Evolutionary conservation across 768 basidiomycete species (phyloP), one percentile per base, ranked within the genome.

Genomic region (Ephemerocybe angulata): DNA sequence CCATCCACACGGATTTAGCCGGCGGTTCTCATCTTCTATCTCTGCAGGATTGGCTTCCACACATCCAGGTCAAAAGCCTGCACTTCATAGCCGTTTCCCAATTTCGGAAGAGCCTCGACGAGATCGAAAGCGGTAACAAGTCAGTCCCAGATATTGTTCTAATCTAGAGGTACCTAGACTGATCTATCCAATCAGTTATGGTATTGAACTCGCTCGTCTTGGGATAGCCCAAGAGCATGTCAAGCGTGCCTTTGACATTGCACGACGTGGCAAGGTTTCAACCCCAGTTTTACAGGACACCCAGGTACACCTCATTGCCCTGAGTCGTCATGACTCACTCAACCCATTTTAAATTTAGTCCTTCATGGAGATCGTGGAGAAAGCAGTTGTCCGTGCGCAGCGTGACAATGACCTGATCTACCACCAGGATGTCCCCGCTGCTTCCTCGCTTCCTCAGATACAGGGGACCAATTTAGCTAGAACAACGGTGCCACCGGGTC

Each of bases 381-480:
- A 80, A 50, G 81, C 84, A 53, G 68, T 89, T 30, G 70, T 75
- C 3, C 81, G 91, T 13, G 90, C 95, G 0, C 83, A 87, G 58
- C 83, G 92, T 29, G 96, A 98, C 68, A 99, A 99, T 67, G 90
- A 96, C 68, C 74, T 97, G 6, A 97, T 99, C 35, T 99, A 98
- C 71, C 93, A 97, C 61, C 80, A 91, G 49, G 87, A 91, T 53
- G 77, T 96, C 1, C 93, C 95, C 1, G 74, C 93, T 0, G 62
- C 81, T 3, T 83, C 87, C 2, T 79, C 86, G 15, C 79, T 97
- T 6, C 72, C 85, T 0, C 65, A 78, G 0, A 84, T 98, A 48
- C 73, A 76, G 28, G 83, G 83, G 33, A 83, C 84, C 2, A 70
- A 80, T 10, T 81, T 98, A 65, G 88, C 85, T 30, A 79, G 84